Evolutionary conservation across 768 basidiomycete species (phyloP), one percentile per base, ranked within the genome.

Genomic region (Suillus cothurnatus): DNA sequence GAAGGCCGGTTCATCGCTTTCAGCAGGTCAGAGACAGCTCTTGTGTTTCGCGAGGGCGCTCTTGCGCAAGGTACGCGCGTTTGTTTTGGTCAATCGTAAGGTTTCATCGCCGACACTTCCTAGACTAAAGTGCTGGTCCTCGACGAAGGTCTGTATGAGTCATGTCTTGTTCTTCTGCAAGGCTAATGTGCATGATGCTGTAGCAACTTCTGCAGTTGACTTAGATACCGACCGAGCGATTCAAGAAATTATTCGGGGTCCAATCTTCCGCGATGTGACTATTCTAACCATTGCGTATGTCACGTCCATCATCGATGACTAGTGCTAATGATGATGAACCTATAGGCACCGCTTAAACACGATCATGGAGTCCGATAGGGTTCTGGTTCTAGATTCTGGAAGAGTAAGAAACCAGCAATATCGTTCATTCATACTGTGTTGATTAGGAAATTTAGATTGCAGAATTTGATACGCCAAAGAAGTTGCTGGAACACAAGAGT

Each of bases 151-250:
- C 71, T 68, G 70, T 69, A 57, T 28, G 36, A 36, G 58, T 28
- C 14, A 41, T 21, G 49, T 41, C 7, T 15, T 17, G 17, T 6
- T 31, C 21, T 34, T 55, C n/a, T 7, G 53, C 31, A 28, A 49
- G 58, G 38, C 39, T 64, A 53, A 61, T 58, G 15, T 21, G 23
- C 56, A 23, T 61, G 36, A 63, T 62, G 58, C 61, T 8, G 41
- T 66, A 91, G 92, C 94, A 3, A 96, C 94, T 6, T 93, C 90
- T 43, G 93, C 94, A 23, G 93, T 96, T 59, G 95, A 96, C 75
- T 80, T 95, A 39, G 93, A 96, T 72, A 96, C 94, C 11, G 95
- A 97, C 73, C 85, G 85, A 64, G 91, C 91, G 34, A 92, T 96
- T 67, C 95, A 97, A 79, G 88, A 89, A 14, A 94, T 95, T 67